These are phyloP conservation scores for Diaporthe vaccinii DNA, from an alignment of 2,329 filamentous ascomycete species.

Conservation along the genomic window DNA sequence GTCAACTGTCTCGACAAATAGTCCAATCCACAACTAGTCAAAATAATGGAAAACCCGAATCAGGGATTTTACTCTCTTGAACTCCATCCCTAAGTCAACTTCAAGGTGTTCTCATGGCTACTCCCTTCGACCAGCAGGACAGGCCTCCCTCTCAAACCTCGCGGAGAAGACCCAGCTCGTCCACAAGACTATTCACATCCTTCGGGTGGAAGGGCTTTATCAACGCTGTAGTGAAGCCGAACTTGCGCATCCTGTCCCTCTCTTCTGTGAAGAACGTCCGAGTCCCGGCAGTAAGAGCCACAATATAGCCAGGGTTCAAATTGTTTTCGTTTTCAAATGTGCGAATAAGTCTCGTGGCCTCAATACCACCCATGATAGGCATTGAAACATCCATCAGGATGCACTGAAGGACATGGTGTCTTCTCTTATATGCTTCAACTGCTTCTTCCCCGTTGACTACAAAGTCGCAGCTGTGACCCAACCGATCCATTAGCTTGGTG, in stretches of 20 bases:
- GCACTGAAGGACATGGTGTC: neutral
- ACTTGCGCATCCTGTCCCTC: neutral
- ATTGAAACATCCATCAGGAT: neutral
- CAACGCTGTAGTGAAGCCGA: neutral
- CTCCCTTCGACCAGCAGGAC: neutral
- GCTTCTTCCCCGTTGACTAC: neutral
- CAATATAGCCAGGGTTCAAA: neutral
- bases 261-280: neutral
- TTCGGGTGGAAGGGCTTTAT: neutral
- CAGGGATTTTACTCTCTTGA: neutral
- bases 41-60: neutral
- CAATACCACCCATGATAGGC: neutral
- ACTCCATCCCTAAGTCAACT: neutral
- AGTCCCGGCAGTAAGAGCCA: neutral
- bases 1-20: neutral
- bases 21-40: neutral
- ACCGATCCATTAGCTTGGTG: neutral
- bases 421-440: neutral
- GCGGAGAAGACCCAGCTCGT: neutral
- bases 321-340: neutral
- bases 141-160: neutral
- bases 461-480: neutral
- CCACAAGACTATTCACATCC: neutral
- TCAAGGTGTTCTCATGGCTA: neutral
- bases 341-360: neutral